phyloP scores from a whole-genome alignment of 129 eudicot species.

The Gnaphalium uliginosum region DNA sequence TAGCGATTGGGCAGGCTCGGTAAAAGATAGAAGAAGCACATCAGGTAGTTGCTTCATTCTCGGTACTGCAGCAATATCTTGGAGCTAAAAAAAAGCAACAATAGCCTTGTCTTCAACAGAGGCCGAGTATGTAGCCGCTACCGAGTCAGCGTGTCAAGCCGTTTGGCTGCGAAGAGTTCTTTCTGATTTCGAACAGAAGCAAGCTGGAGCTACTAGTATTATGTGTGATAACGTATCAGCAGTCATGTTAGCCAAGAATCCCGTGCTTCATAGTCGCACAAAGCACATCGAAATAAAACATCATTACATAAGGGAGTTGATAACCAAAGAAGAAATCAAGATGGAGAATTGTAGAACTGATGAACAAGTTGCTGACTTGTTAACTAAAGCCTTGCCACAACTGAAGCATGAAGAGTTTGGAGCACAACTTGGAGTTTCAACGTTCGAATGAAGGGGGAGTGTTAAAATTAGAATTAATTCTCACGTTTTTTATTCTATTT shows the following conservation, averaged over 20 bases:
- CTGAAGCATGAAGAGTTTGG: neutral
- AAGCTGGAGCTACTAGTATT: neutral
- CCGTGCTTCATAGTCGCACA: constrained; percentile 2
- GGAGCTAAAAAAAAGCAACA: neutral
- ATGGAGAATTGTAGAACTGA: neutral
- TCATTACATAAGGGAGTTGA: constrained; percentile 5
- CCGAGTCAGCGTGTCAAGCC: neutral
- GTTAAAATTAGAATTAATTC: neutral
- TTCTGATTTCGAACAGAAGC: constrained; percentile 10
- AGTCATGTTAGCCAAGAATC: constrained; percentile 11
- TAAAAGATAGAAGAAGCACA: neutral
- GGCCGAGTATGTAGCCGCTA: constrained; percentile 20
- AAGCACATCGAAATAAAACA: constrained; percentile 13
- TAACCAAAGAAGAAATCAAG: neutral
- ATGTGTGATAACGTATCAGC: constrained; percentile 9
- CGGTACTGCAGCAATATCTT: neutral
- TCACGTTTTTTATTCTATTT: neutral
- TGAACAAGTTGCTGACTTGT: neutral
- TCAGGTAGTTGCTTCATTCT: neutral
- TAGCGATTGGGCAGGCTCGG: neutral
- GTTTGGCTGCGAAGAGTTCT: constrained; percentile 13
- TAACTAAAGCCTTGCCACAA: neutral
- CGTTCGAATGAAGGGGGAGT: constrained; percentile 3
- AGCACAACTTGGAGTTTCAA: neutral
- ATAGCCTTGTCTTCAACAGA: neutral